phyloP scores from a whole-genome alignment of 108 stramenopile species.

The Nannochloropsis oceanica region DNA sequence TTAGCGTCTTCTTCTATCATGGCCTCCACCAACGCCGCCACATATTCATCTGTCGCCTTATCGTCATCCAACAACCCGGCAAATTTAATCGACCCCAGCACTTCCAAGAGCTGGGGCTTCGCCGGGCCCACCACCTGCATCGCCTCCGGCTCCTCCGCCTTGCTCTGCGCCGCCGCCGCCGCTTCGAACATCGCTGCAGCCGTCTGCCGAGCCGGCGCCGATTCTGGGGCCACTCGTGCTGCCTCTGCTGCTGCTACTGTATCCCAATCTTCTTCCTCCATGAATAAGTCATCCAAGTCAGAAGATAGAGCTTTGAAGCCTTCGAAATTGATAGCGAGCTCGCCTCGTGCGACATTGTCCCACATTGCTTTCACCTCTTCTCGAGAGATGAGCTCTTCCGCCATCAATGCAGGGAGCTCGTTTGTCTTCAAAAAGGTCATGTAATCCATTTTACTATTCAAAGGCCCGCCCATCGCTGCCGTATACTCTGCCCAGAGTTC shows the following conservation, averaged over 20 bases:
- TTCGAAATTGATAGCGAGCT: neutral
- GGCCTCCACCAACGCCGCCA: neutral
- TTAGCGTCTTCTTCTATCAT: neutral
- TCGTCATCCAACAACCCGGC: neutral
- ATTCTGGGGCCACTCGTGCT: neutral
- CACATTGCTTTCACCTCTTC: neutral
- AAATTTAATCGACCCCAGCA: neutral
- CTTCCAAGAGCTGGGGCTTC: neutral
- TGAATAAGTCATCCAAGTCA: neutral
- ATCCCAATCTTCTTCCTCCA: neutral
- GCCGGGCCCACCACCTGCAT: neutral
- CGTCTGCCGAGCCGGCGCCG: neutral
- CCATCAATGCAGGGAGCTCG: neutral
- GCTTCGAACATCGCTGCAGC: neutral
- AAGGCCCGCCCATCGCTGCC: neutral
- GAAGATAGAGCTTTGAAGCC: neutral
- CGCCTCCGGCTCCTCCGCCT: neutral
- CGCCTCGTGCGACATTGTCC: neutral
- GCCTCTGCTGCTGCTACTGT: too few species aligned
- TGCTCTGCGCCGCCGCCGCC: neutral
- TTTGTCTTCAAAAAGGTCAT: neutral
- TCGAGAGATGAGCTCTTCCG: neutral
- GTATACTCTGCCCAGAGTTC: neutral
- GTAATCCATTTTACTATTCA: neutral
- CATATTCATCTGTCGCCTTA: neutral